These are phyloP conservation scores for Fraxinus pennsylvanica DNA, from an alignment of 257 asterid genomes.

Conservation along the genomic window DNA sequence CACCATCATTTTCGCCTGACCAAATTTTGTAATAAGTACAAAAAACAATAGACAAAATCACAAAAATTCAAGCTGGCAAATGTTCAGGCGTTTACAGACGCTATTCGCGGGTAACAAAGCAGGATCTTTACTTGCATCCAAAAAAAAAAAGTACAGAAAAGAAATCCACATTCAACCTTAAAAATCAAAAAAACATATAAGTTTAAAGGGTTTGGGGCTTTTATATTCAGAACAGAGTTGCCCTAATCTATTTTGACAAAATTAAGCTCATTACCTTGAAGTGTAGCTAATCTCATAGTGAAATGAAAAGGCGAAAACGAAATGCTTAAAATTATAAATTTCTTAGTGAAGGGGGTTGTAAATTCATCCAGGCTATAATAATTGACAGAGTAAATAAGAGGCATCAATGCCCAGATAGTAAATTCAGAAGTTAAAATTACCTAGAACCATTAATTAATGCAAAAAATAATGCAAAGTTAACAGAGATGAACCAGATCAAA, in stretches of 20 bases:
- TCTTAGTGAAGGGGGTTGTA: not conserved
- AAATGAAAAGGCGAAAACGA: not conserved
- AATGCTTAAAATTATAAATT: not conserved
- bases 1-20: not conserved
- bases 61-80: not conserved
- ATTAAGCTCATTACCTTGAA: not conserved
- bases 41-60: not conserved
- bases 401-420: constrained; percentile 1
- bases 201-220: not conserved
- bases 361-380: constrained; percentile 19
- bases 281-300: no score
- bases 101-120: constrained; percentile 6
- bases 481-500: constrained; percentile 29
- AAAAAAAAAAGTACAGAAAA: not conserved
- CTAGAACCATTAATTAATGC: constrained; percentile 21
- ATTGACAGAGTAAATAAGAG: not conserved
- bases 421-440: constrained; percentile 19
- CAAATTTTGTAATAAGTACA: not conserved
- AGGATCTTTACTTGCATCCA: not conserved
- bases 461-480: not conserved
- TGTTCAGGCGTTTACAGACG: not conserved
- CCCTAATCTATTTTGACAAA: constrained; percentile 2
- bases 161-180: not conserved
- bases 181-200: not conserved
- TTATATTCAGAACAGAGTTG: not conserved